Evolutionary conservation across 176 grass and related monocot species (phyloP), one percentile per base, ranked within the genome.

Genomic region (Urochloa ruziziensis): DNA sequence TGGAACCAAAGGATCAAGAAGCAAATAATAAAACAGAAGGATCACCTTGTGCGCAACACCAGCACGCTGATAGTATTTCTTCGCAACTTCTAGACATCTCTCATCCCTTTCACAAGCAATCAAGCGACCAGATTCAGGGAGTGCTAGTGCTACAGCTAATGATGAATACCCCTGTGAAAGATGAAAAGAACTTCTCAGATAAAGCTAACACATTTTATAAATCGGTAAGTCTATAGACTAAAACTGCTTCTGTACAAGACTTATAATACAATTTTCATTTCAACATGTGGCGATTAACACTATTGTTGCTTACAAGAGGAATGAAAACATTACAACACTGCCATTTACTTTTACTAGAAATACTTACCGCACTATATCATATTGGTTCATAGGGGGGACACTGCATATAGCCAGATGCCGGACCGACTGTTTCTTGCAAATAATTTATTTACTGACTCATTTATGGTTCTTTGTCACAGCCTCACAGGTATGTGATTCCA

Each of bases 61-160:
- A 73, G 93, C 89, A 15, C 53, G 87, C 58, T 88, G 70, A 80
- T 95, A 98, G 90, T 93, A 98, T 76, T 86, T 95, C 60, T 88
- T 95, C 27, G 96, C 91, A 83, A 98, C 74, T 91, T 93, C 87
- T 80, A 98, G 82, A 59, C 82, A 95, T 88, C 74, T 90, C 74
- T 36, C 86, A 70, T 98, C 96, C 84, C 93, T 91, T 83, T 98
- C 96, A 85, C 96, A 98, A 89, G 96, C 96, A 90, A 98, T 83
- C 82, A 98, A 88, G 57, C 14, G 53, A 70, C 96, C 93, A 62
- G 91, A 93, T 83, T 95, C 92, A 72, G 96, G 96, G 54, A 98
- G 93, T 29, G 82, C 86, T 77, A 98, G 70, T 83, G 96, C 96
- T 44, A 98, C 73, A 74, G 96, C 91, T 84, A 98, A 82, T 35